Base-by-base conservation (phyloP, 352 stramenopile species). In the Phytophthora brassicae region DNA sequence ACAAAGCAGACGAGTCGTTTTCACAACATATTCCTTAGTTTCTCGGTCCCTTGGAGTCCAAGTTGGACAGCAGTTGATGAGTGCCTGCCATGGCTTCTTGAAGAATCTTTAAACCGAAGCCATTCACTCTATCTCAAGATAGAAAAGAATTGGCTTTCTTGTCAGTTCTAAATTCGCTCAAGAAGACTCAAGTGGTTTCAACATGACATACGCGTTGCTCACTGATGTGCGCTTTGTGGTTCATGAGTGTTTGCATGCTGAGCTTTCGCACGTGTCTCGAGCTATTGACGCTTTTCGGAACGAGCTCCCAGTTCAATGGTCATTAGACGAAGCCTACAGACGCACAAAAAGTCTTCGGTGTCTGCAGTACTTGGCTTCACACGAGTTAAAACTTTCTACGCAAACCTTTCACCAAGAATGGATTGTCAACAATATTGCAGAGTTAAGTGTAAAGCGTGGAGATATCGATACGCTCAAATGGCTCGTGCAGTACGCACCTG, bases 261-360 rank as follows among this genome's bases (percentile, higher is more conserved):
- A 68, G 19, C 17, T 68, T 16, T 36, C 17, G 12, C 60, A 68
- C 9, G 43, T 63, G 17, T 48, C 52, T n/a, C 60, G 33, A 28
- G 24, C 39, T 13, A 52, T 68, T 17, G 53, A 57, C 28, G 45
- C 38, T 22, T 64, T 64, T 19, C 38, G 63, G 22, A 59, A 39
- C 16, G 39, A 55, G 5, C 31, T 66, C 6, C 41, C 52, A 5
- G 39, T 13, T 26, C 20, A 55, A 6, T 68, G 51, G 45, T 36
- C 54, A 3, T 24, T 68, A n/a, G 46, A 55, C 20, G 54, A 59
- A 39, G 48, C 41, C 4, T 68, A 64, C 28, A 33, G 45, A n/a
- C 46, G 39, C 12, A 68, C 60, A 8, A 14, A 13, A 0, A 68
- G 60, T 46, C 39, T 64, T 12, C 54, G 49, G n/a, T 68, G 60